phyloP scores from a whole-genome alignment of 2,329 filamentous ascomycete species.

The Penicillium rolfsii region DNA sequence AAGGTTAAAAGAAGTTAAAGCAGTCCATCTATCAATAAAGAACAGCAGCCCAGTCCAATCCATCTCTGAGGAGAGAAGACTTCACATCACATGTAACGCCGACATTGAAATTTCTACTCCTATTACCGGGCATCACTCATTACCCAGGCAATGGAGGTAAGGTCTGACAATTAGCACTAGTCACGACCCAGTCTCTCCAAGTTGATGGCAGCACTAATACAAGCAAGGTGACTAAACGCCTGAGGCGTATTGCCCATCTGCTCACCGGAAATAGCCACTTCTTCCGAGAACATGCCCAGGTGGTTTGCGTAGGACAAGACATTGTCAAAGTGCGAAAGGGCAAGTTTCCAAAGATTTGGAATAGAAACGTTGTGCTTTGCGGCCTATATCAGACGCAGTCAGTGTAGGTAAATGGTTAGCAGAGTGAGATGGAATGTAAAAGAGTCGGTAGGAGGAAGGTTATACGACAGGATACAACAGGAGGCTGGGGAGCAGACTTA shows the following conservation, averaged over 20 bases:
- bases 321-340: slow-evolving; percentile 75
- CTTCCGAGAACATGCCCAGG: slow-evolving; percentile 76
- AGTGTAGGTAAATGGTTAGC: not conserved
- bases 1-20: not conserved
- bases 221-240: slow-evolving; percentile 75
- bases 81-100: not conserved
- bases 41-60: not conserved
- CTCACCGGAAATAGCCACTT: slow-evolving; percentile 74
- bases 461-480: not conserved
- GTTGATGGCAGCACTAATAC: slow-evolving; percentile 78
- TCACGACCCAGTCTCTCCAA: slow-evolving; percentile 55
- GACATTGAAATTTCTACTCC: not conserved
- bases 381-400: slow-evolving; percentile 23
- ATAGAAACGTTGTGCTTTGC: slow-evolving; percentile 37
- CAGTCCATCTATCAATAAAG: not conserved
- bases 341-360: slow-evolving; percentile 44
- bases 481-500: slow-evolving; percentile 46
- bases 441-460: not conserved
- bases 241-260: slow-evolving; percentile 80
- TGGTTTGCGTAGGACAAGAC: slow-evolving; percentile 78
- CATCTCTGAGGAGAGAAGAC: not conserved
- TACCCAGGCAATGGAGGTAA: no score
- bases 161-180: not conserved
- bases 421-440: not conserved
- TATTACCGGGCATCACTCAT: not conserved